Percentiles rank a stretch among this genome's conserved stretches.
These are phyloP conservation scores for Pyrenula aspistea DNA, from an alignment of 495 filamentous ascomycete species.

Conservation along the genomic window DNA sequence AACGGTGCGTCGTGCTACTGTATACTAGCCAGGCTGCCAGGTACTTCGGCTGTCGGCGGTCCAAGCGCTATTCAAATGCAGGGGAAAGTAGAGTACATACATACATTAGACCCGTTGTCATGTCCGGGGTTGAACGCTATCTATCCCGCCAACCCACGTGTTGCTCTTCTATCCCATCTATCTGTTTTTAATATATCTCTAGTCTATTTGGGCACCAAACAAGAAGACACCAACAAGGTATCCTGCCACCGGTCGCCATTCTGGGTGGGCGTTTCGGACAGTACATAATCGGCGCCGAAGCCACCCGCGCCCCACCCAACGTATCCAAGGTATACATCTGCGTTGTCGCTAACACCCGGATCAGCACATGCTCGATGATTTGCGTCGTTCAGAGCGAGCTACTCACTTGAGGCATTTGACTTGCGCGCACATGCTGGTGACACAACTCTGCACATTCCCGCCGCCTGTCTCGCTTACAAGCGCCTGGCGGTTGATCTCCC, in stretches of 20 bases:
- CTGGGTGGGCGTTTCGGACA: neutral
- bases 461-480: slow-evolving; percentile 41
- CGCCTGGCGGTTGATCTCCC: slow-evolving; percentile 30
- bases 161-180: too few species aligned
- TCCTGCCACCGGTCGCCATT: neutral
- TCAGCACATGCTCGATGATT: slow-evolving; percentile 8
- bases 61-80: too few species aligned
- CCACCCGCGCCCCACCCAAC: slow-evolving; percentile 35
- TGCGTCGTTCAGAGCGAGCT: neutral
- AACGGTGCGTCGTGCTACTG: too few species aligned
- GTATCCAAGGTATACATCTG: slow-evolving; percentile 37
- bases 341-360: slow-evolving; percentile 24
- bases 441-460: slow-evolving; percentile 20
- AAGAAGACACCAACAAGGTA: neutral
- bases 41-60: too few species aligned
- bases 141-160: too few species aligned
- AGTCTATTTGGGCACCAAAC: neutral
- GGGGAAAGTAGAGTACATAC: too few species aligned
- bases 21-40: too few species aligned
- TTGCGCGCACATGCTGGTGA: slow-evolving; percentile 23
- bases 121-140: too few species aligned
- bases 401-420: slow-evolving; percentile 10
- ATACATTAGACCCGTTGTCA: too few species aligned
- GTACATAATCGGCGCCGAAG: slow-evolving; percentile 12
- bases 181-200: too few species aligned